Percentiles rank a stretch among this genome's conserved stretches.
Conservation (phyloP, 2,329 filamentous ascomycete species). For the Neopestalotiopsis clavispora region DNA sequence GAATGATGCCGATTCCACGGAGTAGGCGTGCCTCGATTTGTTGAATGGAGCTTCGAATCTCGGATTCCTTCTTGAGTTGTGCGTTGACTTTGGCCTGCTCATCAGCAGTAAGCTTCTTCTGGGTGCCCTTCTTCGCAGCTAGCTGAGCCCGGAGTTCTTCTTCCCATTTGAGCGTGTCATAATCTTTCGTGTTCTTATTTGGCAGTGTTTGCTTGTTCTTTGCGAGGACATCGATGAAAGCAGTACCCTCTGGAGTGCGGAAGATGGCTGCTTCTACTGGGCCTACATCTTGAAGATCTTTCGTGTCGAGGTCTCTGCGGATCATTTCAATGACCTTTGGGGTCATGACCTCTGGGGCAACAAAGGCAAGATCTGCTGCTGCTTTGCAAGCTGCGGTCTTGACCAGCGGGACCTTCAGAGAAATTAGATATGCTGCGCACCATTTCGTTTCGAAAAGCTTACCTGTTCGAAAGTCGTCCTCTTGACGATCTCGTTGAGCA, state of each 20-base stretch:
- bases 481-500: conserved; percentile 70
- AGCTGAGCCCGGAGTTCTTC: conserved; percentile 86
- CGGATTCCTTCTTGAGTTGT: conserved; percentile 85
- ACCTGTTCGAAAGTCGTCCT: conserved; percentile 54
- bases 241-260: conserved; percentile 84
- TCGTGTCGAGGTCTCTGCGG: conserved; percentile 71
- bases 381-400: conserved; percentile 80
- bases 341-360: conserved; percentile 83
- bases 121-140: conserved; percentile 89
- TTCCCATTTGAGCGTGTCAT: conserved; percentile 97
- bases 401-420: conserved; percentile 44
- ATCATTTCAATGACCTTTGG: conserved; percentile 78
- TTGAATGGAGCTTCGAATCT: conserved; percentile 75
- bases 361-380: conserved; percentile 89
- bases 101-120: conserved; percentile 88
- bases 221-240: conserved; percentile 88
- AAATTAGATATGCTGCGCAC: conserved; percentile 21
- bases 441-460: conserved; percentile 24
- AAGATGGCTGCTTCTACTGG: conserved; percentile 93
- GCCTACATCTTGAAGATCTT: conserved; percentile 73
- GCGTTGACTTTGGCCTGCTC: conserved; percentile 90
- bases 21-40: conserved; percentile 72
- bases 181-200: conserved; percentile 92
- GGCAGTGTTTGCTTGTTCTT: conserved; percentile 76
- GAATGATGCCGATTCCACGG: conserved; percentile 86